phyloP scores from a whole-genome alignment of 2,329 filamentous ascomycete species.

The Aureobasidium melanogenum region DNA sequence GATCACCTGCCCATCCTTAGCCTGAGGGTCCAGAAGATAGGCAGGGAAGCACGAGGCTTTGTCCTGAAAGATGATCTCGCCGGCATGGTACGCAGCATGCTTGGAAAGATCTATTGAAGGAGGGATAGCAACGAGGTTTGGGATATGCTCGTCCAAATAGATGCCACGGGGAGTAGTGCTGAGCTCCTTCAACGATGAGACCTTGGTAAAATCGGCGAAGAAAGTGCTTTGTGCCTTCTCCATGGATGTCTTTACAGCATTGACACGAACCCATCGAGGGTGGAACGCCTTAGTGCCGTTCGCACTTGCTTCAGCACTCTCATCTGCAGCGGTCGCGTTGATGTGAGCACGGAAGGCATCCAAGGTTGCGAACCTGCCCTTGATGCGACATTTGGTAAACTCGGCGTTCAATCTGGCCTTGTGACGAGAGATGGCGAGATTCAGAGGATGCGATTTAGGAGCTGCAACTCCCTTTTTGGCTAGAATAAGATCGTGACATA shows the following conservation, averaged over 20 bases:
- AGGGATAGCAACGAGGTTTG: constrained; percentile 72
- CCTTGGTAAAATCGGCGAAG: constrained; percentile 56
- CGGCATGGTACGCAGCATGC: constrained; percentile 62
- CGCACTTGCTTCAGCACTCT: constrained; percentile 22
- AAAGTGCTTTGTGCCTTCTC: constrained; percentile 65
- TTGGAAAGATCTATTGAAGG: constrained; percentile 63
- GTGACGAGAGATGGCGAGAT: constrained; percentile 67
- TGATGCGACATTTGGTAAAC: constrained; percentile 68
- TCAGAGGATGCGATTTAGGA: constrained; percentile 67
- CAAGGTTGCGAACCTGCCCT: constrained; percentile 59
- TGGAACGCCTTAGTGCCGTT: constrained; percentile 45
- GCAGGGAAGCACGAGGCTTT: constrained; percentile 97
- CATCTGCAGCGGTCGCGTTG: constrained; percentile 29
- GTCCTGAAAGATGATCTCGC: constrained; percentile 83
- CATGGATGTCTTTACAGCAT: constrained; percentile 64
- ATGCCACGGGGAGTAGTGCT: constrained; percentile 42
- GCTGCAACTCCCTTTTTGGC: constrained; percentile 75
- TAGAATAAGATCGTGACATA: constrained; percentile 79
- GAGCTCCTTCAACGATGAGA: constrained; percentile 49
- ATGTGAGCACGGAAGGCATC: constrained; percentile 56
- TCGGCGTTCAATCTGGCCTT: constrained; percentile 74
- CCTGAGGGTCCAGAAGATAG: constrained; percentile 64
- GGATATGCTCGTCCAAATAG: constrained; percentile 71
- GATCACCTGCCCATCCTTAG: constrained; percentile 66
- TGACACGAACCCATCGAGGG: constrained; percentile 89